Conservation (phyloP, 2,329 filamentous ascomycete species). For the Graphilbum sp. region DNA sequence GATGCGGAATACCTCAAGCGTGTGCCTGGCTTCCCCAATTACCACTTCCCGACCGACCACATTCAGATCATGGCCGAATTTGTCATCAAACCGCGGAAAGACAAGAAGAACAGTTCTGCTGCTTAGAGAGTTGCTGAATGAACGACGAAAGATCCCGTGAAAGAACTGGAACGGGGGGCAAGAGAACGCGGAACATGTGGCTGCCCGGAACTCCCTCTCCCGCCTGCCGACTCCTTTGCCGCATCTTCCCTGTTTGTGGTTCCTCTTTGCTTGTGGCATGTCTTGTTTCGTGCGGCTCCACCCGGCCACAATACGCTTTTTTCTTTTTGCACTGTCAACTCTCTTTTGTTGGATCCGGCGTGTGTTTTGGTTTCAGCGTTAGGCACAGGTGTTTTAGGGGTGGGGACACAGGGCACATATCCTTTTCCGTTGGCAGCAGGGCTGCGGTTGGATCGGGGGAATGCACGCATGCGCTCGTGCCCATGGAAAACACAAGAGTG, state of each 20-base stretch:
- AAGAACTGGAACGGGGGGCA: too few species aligned
- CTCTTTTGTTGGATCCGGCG: background rate
- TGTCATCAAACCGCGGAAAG: constrained; percentile 73
- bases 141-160: too few species aligned
- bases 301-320: background rate
- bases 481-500: too few species aligned
- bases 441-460: background rate
- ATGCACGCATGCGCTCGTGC: background rate
- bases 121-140: background rate
- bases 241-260: background rate
- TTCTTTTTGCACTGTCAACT: background rate
- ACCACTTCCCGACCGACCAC: constrained; percentile 88
- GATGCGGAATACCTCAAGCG: constrained; percentile 72
- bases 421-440: background rate
- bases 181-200: too few species aligned
- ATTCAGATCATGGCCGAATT: constrained; percentile 82
- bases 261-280: background rate
- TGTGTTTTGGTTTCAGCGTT: background rate
- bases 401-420: background rate
- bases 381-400: background rate
- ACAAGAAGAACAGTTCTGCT: constrained; percentile 39
- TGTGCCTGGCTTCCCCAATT: constrained; percentile 84
- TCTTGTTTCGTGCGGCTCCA: background rate
- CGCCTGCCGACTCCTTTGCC: background rate
- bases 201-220: too few species aligned